Conservation (phyloP, 345 rosid genomes). For the Nasturtium officinale region DNA sequence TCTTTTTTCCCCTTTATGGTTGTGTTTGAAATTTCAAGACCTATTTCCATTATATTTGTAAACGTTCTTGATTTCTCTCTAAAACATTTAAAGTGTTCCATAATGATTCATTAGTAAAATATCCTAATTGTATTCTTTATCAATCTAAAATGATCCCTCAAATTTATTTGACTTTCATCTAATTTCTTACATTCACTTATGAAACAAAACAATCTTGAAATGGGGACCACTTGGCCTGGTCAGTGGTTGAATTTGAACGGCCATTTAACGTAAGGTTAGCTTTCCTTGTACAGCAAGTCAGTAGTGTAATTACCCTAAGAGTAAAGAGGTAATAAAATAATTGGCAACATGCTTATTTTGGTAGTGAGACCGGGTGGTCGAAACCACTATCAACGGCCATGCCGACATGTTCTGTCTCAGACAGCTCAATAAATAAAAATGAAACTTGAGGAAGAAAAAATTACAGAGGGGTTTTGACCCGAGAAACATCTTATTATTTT, state of each 20-base stretch:
- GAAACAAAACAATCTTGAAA: not conserved
- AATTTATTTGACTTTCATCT: not conserved
- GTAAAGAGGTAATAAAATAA: not conserved
- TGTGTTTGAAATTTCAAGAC: not conserved
- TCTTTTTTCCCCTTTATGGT: not conserved
- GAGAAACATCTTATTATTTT: constrained; percentile 5
- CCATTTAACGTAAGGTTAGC: not conserved
- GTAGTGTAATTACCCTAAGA: not conserved
- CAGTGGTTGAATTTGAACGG: not conserved
- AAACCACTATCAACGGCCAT: constrained; percentile 20
- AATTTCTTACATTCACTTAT: not conserved
- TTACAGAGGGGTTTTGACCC: constrained; percentile 17
- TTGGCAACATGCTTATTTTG: constrained; percentile 28
- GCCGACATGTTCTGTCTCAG: constrained; percentile 36
- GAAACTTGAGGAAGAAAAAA: constrained; percentile 29
- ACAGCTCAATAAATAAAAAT: constrained; percentile 21
- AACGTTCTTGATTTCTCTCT: constrained; percentile 13
- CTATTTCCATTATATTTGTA: constrained; percentile 10
- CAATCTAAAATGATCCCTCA: not conserved
- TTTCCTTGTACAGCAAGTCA: constrained; percentile 29
- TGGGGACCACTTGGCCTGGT: not conserved
- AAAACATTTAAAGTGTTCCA: not conserved
- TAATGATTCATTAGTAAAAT: not conserved
- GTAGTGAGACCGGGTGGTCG: constrained; percentile 16
- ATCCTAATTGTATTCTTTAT: not conserved